A percentile compares a stretch with the other conserved stretches of the same genome.
Evolutionary conservation across 1,284 basidiomycete species (phyloP).

Genomic region (Ustilago curta): DNA sequence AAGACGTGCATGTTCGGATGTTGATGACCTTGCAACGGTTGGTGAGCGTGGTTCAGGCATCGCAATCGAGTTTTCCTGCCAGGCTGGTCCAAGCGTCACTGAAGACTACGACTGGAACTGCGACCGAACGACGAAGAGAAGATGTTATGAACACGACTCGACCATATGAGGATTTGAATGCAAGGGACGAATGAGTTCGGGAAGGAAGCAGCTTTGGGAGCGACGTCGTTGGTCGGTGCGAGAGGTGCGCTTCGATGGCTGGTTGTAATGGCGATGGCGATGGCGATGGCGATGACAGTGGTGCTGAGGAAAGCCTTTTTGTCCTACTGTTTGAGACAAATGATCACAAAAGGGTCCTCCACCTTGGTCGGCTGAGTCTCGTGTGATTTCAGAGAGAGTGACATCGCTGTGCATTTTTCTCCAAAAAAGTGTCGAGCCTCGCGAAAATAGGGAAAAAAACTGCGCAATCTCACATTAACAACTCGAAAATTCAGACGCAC

Average conservation of each 20-base stretch:
- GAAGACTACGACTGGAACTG: not conserved
- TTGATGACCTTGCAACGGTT: constrained; percentile 8
- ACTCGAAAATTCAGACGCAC: constrained; percentile 3
- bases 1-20: constrained; percentile 3
- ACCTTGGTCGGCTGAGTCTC: not conserved
- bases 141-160: not conserved
- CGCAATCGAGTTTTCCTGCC: not conserved
- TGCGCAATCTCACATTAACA: not conserved
- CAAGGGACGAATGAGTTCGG: not conserved
- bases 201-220: too few relatives aligned
- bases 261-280: not conserved
- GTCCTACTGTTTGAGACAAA: not conserved
- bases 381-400: constrained; percentile 7
- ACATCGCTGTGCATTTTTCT: constrained; percentile 31
- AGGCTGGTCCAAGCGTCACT: not conserved
- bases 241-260: too few relatives aligned
- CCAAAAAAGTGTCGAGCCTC: constrained; percentile 6
- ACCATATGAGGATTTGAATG: not conserved
- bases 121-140: not conserved
- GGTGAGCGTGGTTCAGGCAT: constrained; percentile 27
- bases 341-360: not conserved
- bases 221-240: too few relatives aligned
- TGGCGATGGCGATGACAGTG: not conserved
- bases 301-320: not conserved
- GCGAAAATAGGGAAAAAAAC: not conserved